Evolutionary conservation across 768 basidiomycete species (phyloP).

Genomic region (Naganishia vishniacii): DNA sequence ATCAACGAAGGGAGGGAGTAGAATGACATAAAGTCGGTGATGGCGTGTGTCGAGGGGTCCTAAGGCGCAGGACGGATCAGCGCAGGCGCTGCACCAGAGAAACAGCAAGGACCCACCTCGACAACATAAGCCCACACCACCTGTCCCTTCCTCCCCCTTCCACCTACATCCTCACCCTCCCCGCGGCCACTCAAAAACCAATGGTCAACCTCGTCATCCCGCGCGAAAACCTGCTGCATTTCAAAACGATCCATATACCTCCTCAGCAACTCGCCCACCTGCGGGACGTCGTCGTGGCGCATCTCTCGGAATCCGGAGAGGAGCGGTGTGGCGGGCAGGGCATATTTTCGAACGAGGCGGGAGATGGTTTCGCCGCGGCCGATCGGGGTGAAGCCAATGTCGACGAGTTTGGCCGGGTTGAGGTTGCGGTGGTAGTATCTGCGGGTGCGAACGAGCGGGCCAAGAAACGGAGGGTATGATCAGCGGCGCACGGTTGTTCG

Average conservation of each 20-base stretch:
- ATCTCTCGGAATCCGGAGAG: constrained; percentile 74
- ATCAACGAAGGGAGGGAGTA: constrained; percentile 93
- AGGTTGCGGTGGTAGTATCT: constrained; percentile 89
- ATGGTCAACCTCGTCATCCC: constrained; percentile 71
- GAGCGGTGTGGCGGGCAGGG: constrained; percentile 54
- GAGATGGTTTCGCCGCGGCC: constrained; percentile 83
- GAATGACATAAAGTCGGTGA: constrained; percentile 96
- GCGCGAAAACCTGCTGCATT: constrained; percentile 65
- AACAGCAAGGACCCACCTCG: constrained; percentile 57
- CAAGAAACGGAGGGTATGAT: too few relatives aligned
- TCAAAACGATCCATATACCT: constrained; percentile 81
- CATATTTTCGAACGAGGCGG: constrained; percentile 74
- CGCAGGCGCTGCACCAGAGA: neutral
- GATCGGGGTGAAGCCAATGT: constrained; percentile 80
- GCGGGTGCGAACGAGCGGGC: constrained; percentile 3
- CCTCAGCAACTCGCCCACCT: constrained; percentile 65
- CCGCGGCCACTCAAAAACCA: constrained; percentile 83
- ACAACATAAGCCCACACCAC: constrained; percentile 96
- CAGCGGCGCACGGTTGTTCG: too few relatives aligned
- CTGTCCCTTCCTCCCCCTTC: constrained; percentile 61
- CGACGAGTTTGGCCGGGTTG: constrained; percentile 85
- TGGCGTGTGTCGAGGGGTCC: constrained; percentile 72
- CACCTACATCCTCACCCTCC: constrained; percentile 51
- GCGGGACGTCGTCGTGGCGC: constrained; percentile 67
- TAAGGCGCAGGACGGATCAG: constrained; percentile 44